phyloP scores from a whole-genome alignment of 805 yeast species.

The Ogataea ganodermae region DNA sequence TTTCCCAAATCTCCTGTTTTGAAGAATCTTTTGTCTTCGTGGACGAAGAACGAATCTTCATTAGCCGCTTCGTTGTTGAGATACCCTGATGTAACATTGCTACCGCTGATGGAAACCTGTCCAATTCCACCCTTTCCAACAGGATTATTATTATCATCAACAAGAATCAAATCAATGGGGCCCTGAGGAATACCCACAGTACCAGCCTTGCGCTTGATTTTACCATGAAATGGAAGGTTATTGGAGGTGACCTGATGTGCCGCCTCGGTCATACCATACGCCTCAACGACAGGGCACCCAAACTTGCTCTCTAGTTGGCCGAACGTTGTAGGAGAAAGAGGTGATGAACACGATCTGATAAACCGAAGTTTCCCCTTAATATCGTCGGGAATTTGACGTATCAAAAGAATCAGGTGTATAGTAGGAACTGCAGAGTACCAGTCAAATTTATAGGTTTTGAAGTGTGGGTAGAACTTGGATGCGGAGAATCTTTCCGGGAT shows the following conservation, averaged over 20 bases:
- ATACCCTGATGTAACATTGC: constrained; percentile 71
- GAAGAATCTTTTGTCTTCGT: constrained; percentile 38
- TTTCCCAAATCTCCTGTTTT: constrained; percentile 80
- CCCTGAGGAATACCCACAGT: constrained; percentile 66
- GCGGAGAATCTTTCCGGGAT: constrained; percentile 68
- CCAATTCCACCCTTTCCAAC: constrained; percentile 57
- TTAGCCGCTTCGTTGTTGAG: constrained; percentile 73
- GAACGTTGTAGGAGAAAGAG: constrained; percentile 68
- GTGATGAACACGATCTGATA: constrained; percentile 71
- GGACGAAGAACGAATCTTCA: constrained; percentile 46
- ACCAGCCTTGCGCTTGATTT: constrained; percentile 65
- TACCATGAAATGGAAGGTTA: constrained; percentile 49
- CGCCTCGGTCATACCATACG: constrained; percentile 82
- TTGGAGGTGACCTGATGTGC: constrained; percentile 81
- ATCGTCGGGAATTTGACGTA: constrained; percentile 50
- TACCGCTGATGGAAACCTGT: constrained; percentile 69
- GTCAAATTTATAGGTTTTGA: constrained; percentile 48
- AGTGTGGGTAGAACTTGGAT: constrained; percentile 59
- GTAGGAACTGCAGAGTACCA: constrained; percentile 85
- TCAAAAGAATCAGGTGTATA: constrained; percentile 65
- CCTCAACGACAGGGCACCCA: constrained; percentile 70
- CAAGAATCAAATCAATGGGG: constrained; percentile 64
- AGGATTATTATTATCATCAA: constrained; percentile 53
- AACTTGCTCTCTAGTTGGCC: constrained; percentile 56
- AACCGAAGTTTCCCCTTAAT: constrained; percentile 57